Percentiles rank a stretch among this genome's conserved stretches.
Conservation (phyloP, 768 basidiomycete species). For the Rhizopogon roseolus region DNA sequence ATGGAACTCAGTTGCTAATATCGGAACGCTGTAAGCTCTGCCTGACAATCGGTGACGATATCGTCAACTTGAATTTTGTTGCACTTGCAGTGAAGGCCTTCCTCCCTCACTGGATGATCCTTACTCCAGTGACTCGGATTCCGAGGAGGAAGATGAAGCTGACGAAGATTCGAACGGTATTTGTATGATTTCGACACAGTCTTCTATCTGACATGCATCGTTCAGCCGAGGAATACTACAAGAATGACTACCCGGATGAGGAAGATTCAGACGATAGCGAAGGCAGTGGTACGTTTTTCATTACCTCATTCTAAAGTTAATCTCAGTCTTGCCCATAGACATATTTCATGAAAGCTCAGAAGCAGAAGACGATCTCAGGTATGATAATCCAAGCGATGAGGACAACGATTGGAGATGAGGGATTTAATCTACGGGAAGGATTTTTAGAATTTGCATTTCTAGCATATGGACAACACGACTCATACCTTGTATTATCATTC, state of each 20-base stretch:
- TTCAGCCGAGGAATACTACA: constrained; percentile 77
- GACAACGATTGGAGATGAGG: constrained; percentile 30
- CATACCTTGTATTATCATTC: constrained; percentile 12
- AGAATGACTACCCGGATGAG: constrained; percentile 81
- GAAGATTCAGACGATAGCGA: constrained; percentile 39
- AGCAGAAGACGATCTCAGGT: constrained; percentile 33
- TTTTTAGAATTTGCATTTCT: constrained; percentile 8
- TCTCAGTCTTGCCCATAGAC: constrained; percentile 31
- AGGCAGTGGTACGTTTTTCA: constrained; percentile 29
- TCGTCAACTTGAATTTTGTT: neutral
- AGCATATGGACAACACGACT: neutral
- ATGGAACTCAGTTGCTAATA: constrained; percentile 50
- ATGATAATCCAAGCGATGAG: constrained; percentile 25
- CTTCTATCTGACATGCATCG: neutral
- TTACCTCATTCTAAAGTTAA: constrained; percentile 1
- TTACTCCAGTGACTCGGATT: constrained; percentile 59
- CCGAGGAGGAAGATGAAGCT: constrained; percentile 66
- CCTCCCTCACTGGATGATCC: constrained; percentile 51
- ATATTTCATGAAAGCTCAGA: constrained; percentile 55
- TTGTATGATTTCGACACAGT: constrained; percentile 4
- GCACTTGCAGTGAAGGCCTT: constrained; percentile 49
- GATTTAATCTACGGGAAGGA: neutral
- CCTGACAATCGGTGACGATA: neutral
- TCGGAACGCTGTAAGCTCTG: constrained; percentile 58
- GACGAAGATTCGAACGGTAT: constrained; percentile 84